Conservation (phyloP, 2,329 filamentous ascomycete species). For the Neobulgaria alba region DNA sequence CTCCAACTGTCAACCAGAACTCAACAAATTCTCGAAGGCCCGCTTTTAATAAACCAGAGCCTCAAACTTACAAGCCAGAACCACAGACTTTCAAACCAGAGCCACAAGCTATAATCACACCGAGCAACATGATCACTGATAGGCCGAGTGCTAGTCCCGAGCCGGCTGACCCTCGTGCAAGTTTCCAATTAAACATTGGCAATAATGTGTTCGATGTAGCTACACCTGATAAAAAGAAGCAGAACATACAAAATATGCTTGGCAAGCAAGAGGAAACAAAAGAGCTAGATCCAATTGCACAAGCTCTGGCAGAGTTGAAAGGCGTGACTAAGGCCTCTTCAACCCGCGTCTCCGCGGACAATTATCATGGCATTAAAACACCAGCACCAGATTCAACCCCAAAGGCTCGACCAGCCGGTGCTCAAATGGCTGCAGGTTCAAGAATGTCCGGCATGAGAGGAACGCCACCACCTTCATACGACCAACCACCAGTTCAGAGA, state of each 20-base stretch:
- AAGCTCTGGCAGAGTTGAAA: slow-evolving; percentile 87
- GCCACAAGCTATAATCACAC: no score
- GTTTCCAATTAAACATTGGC: slow-evolving; percentile 86
- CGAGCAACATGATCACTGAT: slow-evolving; percentile 30
- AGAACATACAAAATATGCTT: slow-evolving; percentile 30
- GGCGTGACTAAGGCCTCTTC: slow-evolving; percentile 74
- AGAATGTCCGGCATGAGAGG: slow-evolving; percentile 53
- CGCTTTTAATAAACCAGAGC: no score
- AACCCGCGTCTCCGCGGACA: slow-evolving; percentile 84
- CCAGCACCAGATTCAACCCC: slow-evolving; percentile 51
- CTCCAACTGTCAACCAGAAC: slow-evolving; percentile 17
- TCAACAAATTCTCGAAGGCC: slow-evolving; percentile 30
- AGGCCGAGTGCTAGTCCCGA: slow-evolving; percentile 62
- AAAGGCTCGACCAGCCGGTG: slow-evolving; percentile 35
- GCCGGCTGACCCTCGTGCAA: slow-evolving; percentile 83
- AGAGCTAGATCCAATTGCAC: slow-evolving; percentile 82
- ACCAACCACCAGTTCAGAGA: slow-evolving; percentile 57
- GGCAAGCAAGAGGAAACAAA: slow-evolving; percentile 43
- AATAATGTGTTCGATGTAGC: slow-evolving; percentile 94
- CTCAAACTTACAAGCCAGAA: slow-evolving; percentile 32
- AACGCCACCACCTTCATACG: slow-evolving; percentile 83
- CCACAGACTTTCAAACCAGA: no score
- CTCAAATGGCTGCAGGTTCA: slow-evolving; percentile 33
- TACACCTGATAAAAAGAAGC: slow-evolving; percentile 57
- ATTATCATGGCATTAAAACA: slow-evolving; percentile 87